A percentile compares a stretch with the other conserved stretches of the same genome.
phyloP scores from a whole-genome alignment of 2,329 filamentous ascomycete genomes.

The Penicillium decumbens region DNA sequence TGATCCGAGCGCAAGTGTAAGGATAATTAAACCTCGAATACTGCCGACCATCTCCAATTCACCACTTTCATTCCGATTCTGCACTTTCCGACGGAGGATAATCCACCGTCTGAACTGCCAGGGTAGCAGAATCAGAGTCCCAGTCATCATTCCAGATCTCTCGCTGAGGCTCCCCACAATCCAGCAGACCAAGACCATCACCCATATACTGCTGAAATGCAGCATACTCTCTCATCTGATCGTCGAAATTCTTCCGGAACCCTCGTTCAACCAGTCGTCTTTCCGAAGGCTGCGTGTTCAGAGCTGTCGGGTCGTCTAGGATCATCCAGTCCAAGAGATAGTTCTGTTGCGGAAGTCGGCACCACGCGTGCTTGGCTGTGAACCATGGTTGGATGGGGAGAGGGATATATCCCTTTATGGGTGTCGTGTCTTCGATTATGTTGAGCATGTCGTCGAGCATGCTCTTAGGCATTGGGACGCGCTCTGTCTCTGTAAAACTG shows the following conservation, averaged over 20 bases:
- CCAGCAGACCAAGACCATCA: neutral
- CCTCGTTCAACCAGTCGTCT: neutral
- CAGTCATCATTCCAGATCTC: neutral
- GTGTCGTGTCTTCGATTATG: slow-evolving; percentile 2
- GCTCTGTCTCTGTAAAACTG: neutral
- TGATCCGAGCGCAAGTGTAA: neutral
- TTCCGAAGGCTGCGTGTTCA: neutral
- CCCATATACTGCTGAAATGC: neutral
- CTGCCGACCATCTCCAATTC: neutral
- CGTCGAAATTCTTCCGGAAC: neutral
- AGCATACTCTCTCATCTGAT: neutral
- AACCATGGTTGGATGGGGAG: slow-evolving; percentile 3
- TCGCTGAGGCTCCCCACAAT: neutral
- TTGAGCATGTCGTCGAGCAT: slow-evolving; percentile 1
- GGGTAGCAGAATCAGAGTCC: neutral
- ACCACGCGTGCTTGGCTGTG: neutral
- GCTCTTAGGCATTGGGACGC: slow-evolving; percentile 6
- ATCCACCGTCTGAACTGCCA: neutral
- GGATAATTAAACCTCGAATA: neutral
- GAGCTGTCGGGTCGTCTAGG: neutral
- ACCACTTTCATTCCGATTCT: neutral
- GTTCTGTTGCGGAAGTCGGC: neutral
- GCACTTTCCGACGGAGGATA: neutral
- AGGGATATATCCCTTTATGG: neutral
- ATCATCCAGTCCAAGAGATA: slow-evolving; percentile 7